Percentiles rank a stretch among this genome's conserved stretches.
phyloP scores from a whole-genome alignment of 768 basidiomycete genomes.

The Russula earlei region DNA sequence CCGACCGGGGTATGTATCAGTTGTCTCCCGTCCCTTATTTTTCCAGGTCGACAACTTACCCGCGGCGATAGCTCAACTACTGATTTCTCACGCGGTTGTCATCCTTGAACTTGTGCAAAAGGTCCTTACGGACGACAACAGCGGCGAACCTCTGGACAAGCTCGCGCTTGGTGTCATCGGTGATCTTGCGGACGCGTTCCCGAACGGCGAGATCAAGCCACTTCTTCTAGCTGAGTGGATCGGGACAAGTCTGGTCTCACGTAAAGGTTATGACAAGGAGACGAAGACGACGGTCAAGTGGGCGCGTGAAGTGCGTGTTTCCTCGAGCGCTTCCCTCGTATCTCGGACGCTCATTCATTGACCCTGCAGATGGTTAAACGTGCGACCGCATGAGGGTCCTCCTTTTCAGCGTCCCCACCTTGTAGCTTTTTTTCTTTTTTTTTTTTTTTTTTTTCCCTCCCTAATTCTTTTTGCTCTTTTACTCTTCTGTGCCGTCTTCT shows the following conservation, averaged over 20 bases:
- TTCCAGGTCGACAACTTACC: not conserved
- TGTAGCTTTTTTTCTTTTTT: not conserved
- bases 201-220: constrained; percentile 71
- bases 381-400: constrained; percentile 39
- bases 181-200: constrained; percentile 86
- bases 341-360: not conserved
- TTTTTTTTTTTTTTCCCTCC: not conserved
- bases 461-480: constrained; percentile 11
- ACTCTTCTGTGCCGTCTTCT: constrained; percentile 14
- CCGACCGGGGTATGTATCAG: constrained; percentile 50
- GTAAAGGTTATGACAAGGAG: constrained; percentile 62
- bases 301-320: constrained; percentile 72
- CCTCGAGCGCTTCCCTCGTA: too few species aligned
- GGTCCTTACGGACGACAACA: constrained; percentile 72
- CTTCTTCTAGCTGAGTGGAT: constrained; percentile 74
- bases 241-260: constrained; percentile 60
- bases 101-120: constrained; percentile 79
- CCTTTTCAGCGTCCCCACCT: not conserved
- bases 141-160: constrained; percentile 67
- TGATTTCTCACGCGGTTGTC: constrained; percentile 59
- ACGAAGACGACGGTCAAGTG: constrained; percentile 87
- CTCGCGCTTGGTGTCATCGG: constrained; percentile 81
- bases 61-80: constrained; percentile 33
- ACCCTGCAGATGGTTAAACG: constrained; percentile 60
- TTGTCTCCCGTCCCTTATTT: not conserved